Evolutionary conservation across 2,329 filamentous ascomycete genomes (phyloP).

Genomic region (Diaporthe ilicicola): DNA sequence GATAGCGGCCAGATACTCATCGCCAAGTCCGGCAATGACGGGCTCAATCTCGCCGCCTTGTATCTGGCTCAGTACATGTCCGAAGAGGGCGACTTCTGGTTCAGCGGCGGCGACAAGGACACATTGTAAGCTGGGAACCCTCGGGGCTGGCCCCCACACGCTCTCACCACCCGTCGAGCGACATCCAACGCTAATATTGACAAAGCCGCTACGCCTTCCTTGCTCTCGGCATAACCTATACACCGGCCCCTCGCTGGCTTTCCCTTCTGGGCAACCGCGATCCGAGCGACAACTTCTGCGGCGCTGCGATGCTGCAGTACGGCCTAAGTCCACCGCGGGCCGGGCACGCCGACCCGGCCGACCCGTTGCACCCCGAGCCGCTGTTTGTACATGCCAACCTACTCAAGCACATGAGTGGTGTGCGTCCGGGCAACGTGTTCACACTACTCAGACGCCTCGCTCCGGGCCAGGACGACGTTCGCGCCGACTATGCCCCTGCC

Average conservation of each 20-base stretch:
- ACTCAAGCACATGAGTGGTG: conserved; percentile 31
- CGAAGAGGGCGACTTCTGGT: conserved; percentile 31
- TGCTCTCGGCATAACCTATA: conserved; percentile 29
- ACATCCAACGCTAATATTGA: not conserved
- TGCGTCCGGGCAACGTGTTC: conserved; percentile 23
- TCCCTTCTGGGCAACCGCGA: conserved; percentile 29
- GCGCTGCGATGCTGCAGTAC: conserved; percentile 33
- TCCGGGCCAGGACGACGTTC: conserved; percentile 27
- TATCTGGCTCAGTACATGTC: conserved; percentile 31
- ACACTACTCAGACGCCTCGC: conserved; percentile 21
- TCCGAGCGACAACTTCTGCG: conserved; percentile 25
- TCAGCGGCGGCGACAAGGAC: conserved; percentile 33
- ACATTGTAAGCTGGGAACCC: conserved; percentile 24
- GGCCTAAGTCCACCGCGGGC: conserved; percentile 19
- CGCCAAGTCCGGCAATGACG: conserved; percentile 30
- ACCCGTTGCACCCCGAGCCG: conserved; percentile 26
- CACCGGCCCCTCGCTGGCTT: conserved; percentile 32
- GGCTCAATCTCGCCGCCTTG: conserved; percentile 32
- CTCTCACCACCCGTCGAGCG: not conserved
- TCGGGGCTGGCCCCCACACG: not conserved
- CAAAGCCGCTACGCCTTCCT: conserved; percentile 33
- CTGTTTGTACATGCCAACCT: conserved; percentile 33
- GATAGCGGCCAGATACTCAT: conserved; percentile 32
- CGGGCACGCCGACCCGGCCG: conserved; percentile 7
- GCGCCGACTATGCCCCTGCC: not conserved